Conservation (phyloP, 2,329 filamentous ascomycete genomes). For the Botrytis fabae region DNA sequence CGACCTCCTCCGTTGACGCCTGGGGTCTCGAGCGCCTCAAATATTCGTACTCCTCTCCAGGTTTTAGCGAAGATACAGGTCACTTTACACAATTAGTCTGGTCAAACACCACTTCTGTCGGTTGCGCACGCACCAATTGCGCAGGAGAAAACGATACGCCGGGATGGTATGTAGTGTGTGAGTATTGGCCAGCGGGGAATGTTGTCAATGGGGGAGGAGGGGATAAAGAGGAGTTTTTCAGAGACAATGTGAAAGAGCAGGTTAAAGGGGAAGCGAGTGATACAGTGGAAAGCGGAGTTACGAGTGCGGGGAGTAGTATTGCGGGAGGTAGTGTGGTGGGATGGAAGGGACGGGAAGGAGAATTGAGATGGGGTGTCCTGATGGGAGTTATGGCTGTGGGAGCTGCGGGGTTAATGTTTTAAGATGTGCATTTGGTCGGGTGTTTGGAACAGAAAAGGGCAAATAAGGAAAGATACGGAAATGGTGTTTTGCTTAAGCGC, state of each 20-base stretch:
- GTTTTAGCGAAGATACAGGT: slow-evolving; percentile 61
- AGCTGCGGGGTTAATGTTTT: neutral
- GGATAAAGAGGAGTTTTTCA: slow-evolving; percentile 51
- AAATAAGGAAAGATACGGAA: neutral
- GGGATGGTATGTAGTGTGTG: slow-evolving; percentile 68
- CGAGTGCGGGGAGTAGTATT: neutral
- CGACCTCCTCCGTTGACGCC: slow-evolving; percentile 57
- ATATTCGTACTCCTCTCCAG: slow-evolving; percentile 60
- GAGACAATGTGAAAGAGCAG: slow-evolving; percentile 37
- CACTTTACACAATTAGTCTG: slow-evolving; percentile 76
- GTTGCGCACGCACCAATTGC: slow-evolving; percentile 51
- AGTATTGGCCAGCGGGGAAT: slow-evolving; percentile 70
- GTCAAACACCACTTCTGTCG: slow-evolving; percentile 60
- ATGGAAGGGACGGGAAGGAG: neutral
- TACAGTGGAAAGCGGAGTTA: slow-evolving; percentile 32
- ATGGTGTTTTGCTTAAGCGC: neutral
- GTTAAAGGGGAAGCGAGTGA: slow-evolving; percentile 31
- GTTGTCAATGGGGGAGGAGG: slow-evolving; percentile 46
- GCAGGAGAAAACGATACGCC: slow-evolving; percentile 42
- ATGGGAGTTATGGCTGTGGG: neutral
- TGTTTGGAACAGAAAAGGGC: neutral
- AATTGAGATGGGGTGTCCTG: neutral
- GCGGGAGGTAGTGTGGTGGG: neutral
- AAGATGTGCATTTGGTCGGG: neutral
- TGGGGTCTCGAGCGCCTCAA: slow-evolving; percentile 63